These are phyloP conservation scores for Fusarium transvaalense DNA, from an alignment of 2,329 filamentous ascomycete genomes.

Conservation along the genomic window DNA sequence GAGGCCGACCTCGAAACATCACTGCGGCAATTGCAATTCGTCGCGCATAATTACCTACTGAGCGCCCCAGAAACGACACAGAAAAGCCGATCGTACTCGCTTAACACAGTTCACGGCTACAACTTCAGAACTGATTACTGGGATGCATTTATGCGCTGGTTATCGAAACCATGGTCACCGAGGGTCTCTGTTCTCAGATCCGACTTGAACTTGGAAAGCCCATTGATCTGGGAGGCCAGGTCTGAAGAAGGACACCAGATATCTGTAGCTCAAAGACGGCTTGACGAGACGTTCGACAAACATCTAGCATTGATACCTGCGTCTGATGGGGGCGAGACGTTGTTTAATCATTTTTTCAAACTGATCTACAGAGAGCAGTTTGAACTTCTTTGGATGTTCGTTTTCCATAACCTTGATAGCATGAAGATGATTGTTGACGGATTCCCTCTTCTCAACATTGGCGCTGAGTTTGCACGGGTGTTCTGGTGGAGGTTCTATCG, in stretches of 20 bases:
- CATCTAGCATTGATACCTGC: fast-evolving
- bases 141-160: background rate
- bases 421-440: fast-evolving
- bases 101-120: background rate
- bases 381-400: background rate
- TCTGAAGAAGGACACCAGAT: background rate
- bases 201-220: fast-evolving
- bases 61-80: fast-evolving
- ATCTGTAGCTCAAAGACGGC: fast-evolving
- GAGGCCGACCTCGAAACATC: background rate
- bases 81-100: background rate
- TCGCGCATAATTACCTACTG: background rate
- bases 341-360: fast-evolving
- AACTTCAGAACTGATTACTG: background rate
- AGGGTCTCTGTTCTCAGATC: background rate
- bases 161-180: background rate
- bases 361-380: background rate
- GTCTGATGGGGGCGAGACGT: fast-evolving
- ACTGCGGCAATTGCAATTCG: background rate
- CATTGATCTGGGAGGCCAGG: background rate
- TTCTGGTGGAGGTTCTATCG: background rate
- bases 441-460: background rate
- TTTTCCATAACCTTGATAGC: background rate
- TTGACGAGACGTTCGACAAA: background rate
- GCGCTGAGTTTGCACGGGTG: background rate